These are phyloP conservation scores for Reticulascus tulasneorum DNA, from an alignment of 2,329 filamentous ascomycete species.

Conservation along the genomic window DNA sequence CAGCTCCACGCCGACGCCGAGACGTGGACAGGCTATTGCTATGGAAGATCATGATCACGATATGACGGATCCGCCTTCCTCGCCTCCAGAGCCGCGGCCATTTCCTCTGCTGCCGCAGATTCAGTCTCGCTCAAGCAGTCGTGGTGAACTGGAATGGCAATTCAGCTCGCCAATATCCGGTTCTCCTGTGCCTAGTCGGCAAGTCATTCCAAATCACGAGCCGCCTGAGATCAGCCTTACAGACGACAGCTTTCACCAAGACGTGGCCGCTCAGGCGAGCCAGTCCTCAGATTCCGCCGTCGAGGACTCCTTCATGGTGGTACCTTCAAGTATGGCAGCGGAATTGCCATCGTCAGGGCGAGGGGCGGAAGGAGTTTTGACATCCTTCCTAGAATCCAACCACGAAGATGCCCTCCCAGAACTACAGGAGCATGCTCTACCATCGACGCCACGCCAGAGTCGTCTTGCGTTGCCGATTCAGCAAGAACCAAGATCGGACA, in stretches of 20 bases:
- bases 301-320: slow-evolving; percentile 12
- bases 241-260: slow-evolving; percentile 8
- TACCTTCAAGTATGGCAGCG: slow-evolving; percentile 23
- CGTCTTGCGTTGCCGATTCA: no score
- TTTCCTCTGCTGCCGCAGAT: slow-evolving; percentile 51
- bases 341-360: slow-evolving; percentile 9
- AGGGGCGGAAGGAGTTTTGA: slow-evolving; percentile 22
- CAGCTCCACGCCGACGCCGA: slow-evolving; percentile 57
- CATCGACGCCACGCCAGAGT: slow-evolving; percentile 5
- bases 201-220: slow-evolving; percentile 8
- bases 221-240: slow-evolving; percentile 9
- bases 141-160: slow-evolving; percentile 42
- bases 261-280: slow-evolving; percentile 7
- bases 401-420: background rate
- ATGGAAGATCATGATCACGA: slow-evolving; percentile 43
- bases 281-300: slow-evolving; percentile 5
- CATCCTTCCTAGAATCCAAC: slow-evolving; percentile 22
- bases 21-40: slow-evolving; percentile 47
- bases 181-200: slow-evolving; percentile 35
- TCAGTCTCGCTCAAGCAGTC: slow-evolving; percentile 41
- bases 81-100: slow-evolving; percentile 51
- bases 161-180: slow-evolving; percentile 51
- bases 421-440: background rate
- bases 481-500: slow-evolving; percentile 37
- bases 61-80: slow-evolving; percentile 53